Evolutionary conservation across 2,329 filamentous ascomycete species (phyloP).

Genomic region (Thelonectria olida): DNA sequence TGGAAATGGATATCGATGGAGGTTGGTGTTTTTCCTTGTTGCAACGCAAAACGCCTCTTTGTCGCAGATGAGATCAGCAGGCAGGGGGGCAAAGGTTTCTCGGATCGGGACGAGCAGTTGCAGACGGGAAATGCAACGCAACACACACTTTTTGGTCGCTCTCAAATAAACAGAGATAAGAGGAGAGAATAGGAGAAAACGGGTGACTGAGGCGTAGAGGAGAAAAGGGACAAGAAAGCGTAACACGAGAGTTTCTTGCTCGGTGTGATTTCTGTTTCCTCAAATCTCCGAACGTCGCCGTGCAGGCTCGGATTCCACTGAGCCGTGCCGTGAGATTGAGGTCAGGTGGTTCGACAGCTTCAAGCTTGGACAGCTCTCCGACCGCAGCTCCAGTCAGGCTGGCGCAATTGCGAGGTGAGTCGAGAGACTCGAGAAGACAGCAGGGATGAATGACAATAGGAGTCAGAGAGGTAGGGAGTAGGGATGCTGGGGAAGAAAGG

Average conservation of each 20-base stretch:
- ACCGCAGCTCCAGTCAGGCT: constrained; percentile 27
- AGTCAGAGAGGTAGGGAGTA: constrained; percentile 23
- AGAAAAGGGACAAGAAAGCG: constrained; percentile 9
- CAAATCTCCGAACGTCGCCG: constrained; percentile 35
- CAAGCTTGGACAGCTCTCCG: constrained; percentile 39
- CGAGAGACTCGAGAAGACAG: constrained; percentile 7
- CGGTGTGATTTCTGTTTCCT: constrained; percentile 12
- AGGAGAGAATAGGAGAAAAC: not conserved
- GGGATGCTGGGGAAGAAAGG: constrained; percentile 29
- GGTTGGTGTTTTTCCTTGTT: constrained; percentile 29
- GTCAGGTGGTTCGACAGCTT: constrained; percentile 35
- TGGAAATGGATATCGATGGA: constrained; percentile 13
- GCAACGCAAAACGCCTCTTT: constrained; percentile 40
- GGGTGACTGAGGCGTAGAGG: not conserved
- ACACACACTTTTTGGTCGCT: constrained; percentile 8
- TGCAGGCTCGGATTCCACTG: constrained; percentile 17
- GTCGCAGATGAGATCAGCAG: constrained; percentile 39
- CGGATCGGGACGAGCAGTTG: constrained; percentile 17
- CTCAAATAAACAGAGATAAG: not conserved
- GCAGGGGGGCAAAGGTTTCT: constrained; percentile 9
- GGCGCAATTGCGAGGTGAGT: constrained; percentile 14
- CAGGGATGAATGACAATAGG: constrained; percentile 10
- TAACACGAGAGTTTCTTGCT: constrained; percentile 13
- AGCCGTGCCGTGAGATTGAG: constrained; percentile 36
- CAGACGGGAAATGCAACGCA: constrained; percentile 17